These are phyloP conservation scores for Fraxinus angustifolia DNA, from an alignment of 305 asterid species.

Conservation along the genomic window DNA sequence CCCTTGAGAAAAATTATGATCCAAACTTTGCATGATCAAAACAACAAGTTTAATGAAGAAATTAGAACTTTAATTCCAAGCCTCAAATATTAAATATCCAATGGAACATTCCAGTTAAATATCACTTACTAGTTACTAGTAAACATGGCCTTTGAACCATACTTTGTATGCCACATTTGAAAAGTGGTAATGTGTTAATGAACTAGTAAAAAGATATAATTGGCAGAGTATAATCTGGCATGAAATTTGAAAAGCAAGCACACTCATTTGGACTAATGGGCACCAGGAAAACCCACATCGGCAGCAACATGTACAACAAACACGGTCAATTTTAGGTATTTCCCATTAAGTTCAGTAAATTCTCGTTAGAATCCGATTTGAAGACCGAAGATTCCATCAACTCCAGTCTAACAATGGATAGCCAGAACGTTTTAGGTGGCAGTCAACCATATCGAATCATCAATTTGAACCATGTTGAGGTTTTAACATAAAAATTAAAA, in stretches of 20 bases:
- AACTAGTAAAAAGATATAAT: not conserved
- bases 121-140: not conserved
- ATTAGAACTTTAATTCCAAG: not conserved
- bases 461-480: not conserved
- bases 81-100: not conserved
- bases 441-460: not conserved
- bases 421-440: not conserved
- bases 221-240: not conserved
- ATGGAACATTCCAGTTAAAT: not conserved
- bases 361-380: not conserved
- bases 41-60: constrained; percentile 1
- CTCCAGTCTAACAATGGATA: not conserved
- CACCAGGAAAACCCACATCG: not conserved
- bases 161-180: not conserved
- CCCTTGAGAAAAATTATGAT: not conserved
- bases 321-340: not conserved
- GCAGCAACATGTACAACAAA: not conserved
- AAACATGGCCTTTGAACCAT: not conserved
- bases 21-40: not conserved
- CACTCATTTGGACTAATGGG: not conserved
- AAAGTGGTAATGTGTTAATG: not conserved
- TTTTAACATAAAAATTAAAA: not conserved
- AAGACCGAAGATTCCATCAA: not conserved
- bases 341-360: not conserved
- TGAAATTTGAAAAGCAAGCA: not conserved